Evolutionary conservation across 352 stramenopile species (phyloP), one percentile per base, ranked within the genome.

Genomic region (Globisporangium sylvaticum): DNA sequence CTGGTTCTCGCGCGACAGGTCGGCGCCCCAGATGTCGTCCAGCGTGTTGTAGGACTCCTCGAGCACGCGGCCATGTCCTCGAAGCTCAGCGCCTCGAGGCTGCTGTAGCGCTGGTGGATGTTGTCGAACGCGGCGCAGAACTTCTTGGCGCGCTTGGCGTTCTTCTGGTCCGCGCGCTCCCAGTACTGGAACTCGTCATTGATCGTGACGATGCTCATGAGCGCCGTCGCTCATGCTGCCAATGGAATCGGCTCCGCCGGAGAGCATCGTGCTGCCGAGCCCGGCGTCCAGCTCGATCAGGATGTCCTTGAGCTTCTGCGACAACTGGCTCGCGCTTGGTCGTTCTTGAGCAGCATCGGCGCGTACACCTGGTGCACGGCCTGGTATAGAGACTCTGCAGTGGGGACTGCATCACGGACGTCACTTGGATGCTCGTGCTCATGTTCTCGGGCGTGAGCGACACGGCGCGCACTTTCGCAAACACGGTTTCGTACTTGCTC

Each of bases 121-220:
- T 85, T 88, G 60, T 97, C 89, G 50, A 97, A 92, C 0, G 81
- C 77, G 7, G 77, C 83, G 27, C 68, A 82, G 61, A 97, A 92
- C 66, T 94, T 94, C 56, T 89, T 87, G 0, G 84, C 79, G 12
- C 88, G 81, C 57, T 90, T 80, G 0, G 77, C 72, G 25, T 92
- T 80, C 29, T 71, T 78, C 50, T 78, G 64, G 59, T 92, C 83
- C 3, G 74, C 70, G 59, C 78, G 69, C 34, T 90, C 83, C 91
- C 92, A 98, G 69, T 89, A 98, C 2, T 86, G 68, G 53, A 96
- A 90, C 70, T 97, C 92, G 73, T 98, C 91, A 2, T 73, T 71
- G 62, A 96, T 81, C 18, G 76, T 94, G 31, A 87, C 82, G 32
- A 98, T 96, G n/a, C 67, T 72, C 75, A 91, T 87, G 20, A 96